These are phyloP conservation scores for Neopestalotiopsis sp. DNA, from an alignment of 2,329 filamentous ascomycete genomes.

Conservation along the genomic window DNA sequence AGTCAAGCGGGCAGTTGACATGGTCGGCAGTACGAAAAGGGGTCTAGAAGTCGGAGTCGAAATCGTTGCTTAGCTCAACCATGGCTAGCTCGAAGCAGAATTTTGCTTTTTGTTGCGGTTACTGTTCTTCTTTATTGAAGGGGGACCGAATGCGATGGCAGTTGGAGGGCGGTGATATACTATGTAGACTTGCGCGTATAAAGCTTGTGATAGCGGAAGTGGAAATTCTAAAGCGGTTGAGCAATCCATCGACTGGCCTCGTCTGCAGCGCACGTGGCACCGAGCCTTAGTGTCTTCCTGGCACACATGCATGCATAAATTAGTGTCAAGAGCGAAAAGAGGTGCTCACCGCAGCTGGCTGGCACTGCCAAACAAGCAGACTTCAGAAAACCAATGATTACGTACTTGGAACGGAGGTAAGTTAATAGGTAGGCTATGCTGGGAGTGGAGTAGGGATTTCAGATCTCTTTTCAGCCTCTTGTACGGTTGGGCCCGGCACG, in stretches of 20 bases:
- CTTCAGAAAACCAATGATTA: neutral
- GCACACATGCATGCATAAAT: no score
- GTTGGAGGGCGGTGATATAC: neutral
- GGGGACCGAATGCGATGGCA: neutral
- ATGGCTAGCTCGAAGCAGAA: conserved; percentile 1
- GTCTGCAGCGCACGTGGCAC: conserved; percentile 1
- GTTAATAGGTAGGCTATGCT: neutral
- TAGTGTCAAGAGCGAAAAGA: neutral
- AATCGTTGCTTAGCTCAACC: neutral
- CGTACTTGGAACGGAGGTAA: neutral
- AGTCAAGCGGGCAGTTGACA: conserved; percentile 67
- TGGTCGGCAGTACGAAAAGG: conserved; percentile 38
- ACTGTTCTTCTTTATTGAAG: neutral
- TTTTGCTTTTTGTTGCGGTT: neutral
- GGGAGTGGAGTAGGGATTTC: neutral
- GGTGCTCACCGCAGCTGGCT: neutral
- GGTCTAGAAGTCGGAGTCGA: conserved; percentile 6
- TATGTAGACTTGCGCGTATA: neutral
- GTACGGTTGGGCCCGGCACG: neutral
- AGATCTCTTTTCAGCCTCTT: neutral
- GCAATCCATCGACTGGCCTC: neutral
- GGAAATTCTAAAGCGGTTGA: neutral
- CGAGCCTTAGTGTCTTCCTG: neutral
- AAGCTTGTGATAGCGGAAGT: conserved; percentile 1
- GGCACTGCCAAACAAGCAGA: neutral